Evolutionary conservation across 2,329 filamentous ascomycete genomes (phyloP).

Genomic region (Tricladium varicosporioides): DNA sequence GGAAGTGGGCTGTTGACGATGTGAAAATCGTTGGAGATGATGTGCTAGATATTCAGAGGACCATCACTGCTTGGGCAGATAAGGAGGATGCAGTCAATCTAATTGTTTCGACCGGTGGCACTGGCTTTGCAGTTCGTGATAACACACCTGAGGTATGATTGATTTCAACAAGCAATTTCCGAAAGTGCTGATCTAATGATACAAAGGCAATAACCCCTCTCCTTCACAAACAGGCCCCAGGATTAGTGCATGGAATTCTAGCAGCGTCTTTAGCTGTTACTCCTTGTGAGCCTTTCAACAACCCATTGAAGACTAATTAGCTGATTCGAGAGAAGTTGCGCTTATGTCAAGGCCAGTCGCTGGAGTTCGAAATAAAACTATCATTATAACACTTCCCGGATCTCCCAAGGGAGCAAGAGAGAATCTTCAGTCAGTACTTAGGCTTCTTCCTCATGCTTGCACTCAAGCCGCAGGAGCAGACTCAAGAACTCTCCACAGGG

Average conservation of each 20-base stretch:
- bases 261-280: conserved; percentile 80
- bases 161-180: background rate
- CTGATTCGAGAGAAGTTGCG: conserved; percentile 61
- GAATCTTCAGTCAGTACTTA: conserved; percentile 85
- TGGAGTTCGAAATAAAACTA: conserved; percentile 74
- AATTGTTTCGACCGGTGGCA: conserved; percentile 86
- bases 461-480: conserved; percentile 80
- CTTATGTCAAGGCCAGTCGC: conserved; percentile 95
- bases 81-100: conserved; percentile 63
- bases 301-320: background rate
- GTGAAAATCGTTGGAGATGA: conserved; percentile 79
- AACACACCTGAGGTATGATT: conserved; percentile 76
- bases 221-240: conserved; percentile 81
- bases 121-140: conserved; percentile 84
- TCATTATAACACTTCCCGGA: conserved; percentile 88
- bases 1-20: conserved; percentile 68
- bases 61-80: conserved; percentile 74
- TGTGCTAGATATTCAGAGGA: conserved; percentile 69
- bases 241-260: conserved; percentile 94
- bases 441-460: conserved; percentile 93
- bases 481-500: conserved; percentile 75
- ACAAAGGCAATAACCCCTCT: conserved; percentile 71
- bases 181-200: conserved; percentile 11
- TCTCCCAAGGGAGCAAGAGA: conserved; percentile 95
- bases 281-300: conserved; percentile 63